Evolutionary conservation across 495 filamentous ascomycete genomes (phyloP).

Genomic region (Lasiosphaeris hirsuta): DNA sequence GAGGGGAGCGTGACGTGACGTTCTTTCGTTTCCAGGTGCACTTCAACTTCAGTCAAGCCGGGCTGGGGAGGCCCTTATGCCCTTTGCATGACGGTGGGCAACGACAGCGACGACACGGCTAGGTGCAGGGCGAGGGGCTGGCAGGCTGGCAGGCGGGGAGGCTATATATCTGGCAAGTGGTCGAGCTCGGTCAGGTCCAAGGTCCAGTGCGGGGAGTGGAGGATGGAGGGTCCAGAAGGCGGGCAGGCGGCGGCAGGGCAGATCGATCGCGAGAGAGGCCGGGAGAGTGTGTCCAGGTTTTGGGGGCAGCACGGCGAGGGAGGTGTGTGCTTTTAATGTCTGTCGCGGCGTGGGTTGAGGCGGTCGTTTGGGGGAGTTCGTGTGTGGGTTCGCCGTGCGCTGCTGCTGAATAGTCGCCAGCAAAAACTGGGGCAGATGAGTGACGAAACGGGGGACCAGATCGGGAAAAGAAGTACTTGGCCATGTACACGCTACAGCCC

Average conservation of each 20-base stretch:
- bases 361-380: constrained; percentile 12
- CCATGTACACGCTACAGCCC: not conserved
- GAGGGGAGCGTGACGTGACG: constrained; percentile 1
- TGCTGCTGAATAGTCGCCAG: constrained; percentile 8
- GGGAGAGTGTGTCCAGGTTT: constrained; percentile 22
- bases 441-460: constrained; percentile 29
- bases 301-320: constrained; percentile 26
- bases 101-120: not conserved
- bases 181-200: no score
- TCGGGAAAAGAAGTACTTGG: constrained; percentile 21
- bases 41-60: not conserved
- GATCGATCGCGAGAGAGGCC: constrained; percentile 11
- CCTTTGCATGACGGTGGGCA: not conserved
- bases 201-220: not conserved
- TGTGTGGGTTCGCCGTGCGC: constrained; percentile 11
- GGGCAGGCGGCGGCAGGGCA: not conserved
- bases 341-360: constrained; percentile 25
- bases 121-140: no score
- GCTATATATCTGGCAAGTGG: not conserved
- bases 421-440: constrained; percentile 24
- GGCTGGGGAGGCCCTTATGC: constrained; percentile 9
- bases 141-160: not conserved
- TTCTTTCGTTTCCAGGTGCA: not conserved
- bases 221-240: not conserved
- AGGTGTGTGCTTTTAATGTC: constrained; percentile 28